Conservation (phyloP, 352 stramenopile genomes). For the Globisporangium middletonii region DNA sequence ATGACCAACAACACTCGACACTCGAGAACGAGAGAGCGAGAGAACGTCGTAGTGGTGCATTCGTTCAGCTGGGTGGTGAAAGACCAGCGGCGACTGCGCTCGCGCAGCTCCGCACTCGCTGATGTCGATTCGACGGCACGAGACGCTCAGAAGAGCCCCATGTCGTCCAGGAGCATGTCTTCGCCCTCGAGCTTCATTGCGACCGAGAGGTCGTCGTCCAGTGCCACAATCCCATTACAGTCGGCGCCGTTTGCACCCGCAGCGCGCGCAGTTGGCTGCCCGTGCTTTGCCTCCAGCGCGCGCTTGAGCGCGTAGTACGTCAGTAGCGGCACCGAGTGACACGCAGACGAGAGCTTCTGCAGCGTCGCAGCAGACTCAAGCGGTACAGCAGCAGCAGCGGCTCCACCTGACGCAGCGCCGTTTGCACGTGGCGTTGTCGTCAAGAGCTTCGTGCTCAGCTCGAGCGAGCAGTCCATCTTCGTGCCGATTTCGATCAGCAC, state of each 20-base stretch:
- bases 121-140: neutral
- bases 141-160: constrained; percentile 73
- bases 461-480: constrained; percentile 55
- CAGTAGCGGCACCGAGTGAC: constrained; percentile 75
- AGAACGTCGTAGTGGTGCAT: neutral
- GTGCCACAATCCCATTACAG: constrained; percentile 67
- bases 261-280: constrained; percentile 16
- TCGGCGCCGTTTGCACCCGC: constrained; percentile 34
- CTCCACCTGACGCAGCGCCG: constrained; percentile 9
- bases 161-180: constrained; percentile 81
- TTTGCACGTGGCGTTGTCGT: constrained; percentile 21
- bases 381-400: constrained; percentile 5
- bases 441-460: constrained; percentile 59
- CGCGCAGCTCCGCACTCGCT: neutral
- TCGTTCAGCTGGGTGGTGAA: neutral
- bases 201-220: constrained; percentile 65
- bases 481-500: constrained; percentile 68
- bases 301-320: constrained; percentile 74
- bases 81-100: neutral
- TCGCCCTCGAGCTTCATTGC: constrained; percentile 83
- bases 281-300: constrained; percentile 36
- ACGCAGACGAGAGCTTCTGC: constrained; percentile 41
- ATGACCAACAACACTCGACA: neutral
- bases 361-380: constrained; percentile 37
- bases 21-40: neutral